Percentiles rank a stretch among this genome's conserved stretches.
Conservation (phyloP, 2,329 filamentous ascomycete genomes). For the Sporothrix pallida region DNA sequence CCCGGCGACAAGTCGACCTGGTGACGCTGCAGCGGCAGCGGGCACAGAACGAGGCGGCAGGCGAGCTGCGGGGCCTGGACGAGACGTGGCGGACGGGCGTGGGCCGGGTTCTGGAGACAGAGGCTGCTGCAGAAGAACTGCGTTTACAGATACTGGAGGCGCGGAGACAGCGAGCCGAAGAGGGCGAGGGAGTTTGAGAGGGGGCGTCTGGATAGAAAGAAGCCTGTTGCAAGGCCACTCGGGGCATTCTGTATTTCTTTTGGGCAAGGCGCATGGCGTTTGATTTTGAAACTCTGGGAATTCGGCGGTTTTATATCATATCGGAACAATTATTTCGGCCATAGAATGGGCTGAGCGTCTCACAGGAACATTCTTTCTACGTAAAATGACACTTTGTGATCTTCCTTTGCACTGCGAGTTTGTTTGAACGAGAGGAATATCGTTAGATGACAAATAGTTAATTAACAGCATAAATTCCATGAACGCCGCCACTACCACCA, state of each 20-base stretch:
- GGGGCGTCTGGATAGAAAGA: neutral
- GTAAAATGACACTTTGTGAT: neutral
- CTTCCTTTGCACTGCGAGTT: neutral
- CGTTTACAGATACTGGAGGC: slow-evolving; percentile 69
- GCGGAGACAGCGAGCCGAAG: slow-evolving; percentile 52
- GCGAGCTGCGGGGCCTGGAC: slow-evolving; percentile 73
- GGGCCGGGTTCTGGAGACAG: slow-evolving; percentile 80
- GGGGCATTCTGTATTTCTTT: neutral
- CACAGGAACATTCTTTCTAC: neutral
- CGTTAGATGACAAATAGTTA: neutral
- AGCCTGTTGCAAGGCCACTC: neutral
- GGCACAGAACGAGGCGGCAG: slow-evolving; percentile 72
- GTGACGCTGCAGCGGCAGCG: slow-evolving; percentile 73
- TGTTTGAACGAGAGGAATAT: neutral
- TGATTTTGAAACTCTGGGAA: neutral
- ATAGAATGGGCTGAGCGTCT: neutral
- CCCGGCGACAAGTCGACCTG: slow-evolving; percentile 72
- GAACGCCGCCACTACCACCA: slow-evolving; percentile 15
- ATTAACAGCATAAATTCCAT: neutral
- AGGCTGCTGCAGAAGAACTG: slow-evolving; percentile 79
- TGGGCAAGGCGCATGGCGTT: slow-evolving; percentile 8
- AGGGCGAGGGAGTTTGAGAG: neutral
- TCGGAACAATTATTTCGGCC: neutral
- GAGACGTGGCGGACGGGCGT: slow-evolving; percentile 81
- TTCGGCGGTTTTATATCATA: neutral